These are phyloP conservation scores for Cadophora luteo-olivacea DNA, from an alignment of 2,329 filamentous ascomycete species.

Conservation along the genomic window DNA sequence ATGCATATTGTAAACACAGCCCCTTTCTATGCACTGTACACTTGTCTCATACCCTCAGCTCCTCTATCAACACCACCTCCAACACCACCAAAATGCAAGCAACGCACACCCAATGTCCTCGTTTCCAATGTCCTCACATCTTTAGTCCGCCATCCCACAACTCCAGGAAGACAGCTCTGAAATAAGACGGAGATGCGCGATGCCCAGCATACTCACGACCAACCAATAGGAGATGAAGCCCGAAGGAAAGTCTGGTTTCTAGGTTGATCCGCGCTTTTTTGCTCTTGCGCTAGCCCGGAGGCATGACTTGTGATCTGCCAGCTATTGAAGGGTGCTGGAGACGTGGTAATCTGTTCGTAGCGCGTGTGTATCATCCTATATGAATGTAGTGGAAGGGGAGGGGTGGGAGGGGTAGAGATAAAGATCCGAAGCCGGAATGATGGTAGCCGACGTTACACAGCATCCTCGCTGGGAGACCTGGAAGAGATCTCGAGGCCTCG, in stretches of 20 bases:
- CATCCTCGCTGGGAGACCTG: neutral
- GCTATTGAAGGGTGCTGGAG: slow-evolving; percentile 53
- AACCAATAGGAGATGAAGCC: slow-evolving; percentile 12
- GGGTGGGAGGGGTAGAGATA: neutral
- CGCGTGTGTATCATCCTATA: slow-evolving; percentile 42
- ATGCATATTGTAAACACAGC: neutral
- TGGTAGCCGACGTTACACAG: neutral
- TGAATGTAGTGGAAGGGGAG: neutral
- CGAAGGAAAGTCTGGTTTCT: slow-evolving; percentile 16
- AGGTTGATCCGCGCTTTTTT: slow-evolving; percentile 1
- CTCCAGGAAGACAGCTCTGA: slow-evolving; percentile 60
- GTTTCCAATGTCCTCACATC: slow-evolving; percentile 54
- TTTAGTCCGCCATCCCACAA: slow-evolving; percentile 61
- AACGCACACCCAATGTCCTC: slow-evolving; percentile 50
- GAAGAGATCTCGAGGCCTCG: neutral
- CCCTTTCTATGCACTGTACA: neutral
- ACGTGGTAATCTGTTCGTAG: slow-evolving; percentile 60
- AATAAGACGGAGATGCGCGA: slow-evolving; percentile 48
- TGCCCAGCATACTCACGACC: slow-evolving; percentile 35
- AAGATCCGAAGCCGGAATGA: too few species aligned
- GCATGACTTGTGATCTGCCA: slow-evolving; percentile 57
- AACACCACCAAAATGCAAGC: neutral
- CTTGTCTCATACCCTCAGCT: neutral
- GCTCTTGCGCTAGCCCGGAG: slow-evolving; percentile 18
- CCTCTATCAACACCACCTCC: neutral